A percentile compares a stretch with the other conserved stretches of the same genome.
phyloP scores from a whole-genome alignment of 805 yeast species.

The Ascoidea asiatica region DNA sequence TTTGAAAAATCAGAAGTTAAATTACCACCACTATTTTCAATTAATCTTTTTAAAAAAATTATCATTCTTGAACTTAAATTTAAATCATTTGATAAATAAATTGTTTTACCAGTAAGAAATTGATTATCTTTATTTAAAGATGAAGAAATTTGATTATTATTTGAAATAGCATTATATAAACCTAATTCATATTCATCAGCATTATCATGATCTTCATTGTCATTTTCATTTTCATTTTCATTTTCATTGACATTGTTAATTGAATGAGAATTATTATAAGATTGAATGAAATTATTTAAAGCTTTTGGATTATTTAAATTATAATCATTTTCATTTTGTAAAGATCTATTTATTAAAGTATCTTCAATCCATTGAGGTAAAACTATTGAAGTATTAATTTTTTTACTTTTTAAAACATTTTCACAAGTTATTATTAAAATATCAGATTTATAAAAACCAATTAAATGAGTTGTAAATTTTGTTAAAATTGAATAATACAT shows the following conservation, averaged over 20 bases:
- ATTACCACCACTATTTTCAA: constrained; percentile 46
- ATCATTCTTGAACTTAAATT: constrained; percentile 30
- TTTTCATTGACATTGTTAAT: not conserved
- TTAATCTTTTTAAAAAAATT: constrained; percentile 26
- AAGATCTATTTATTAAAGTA: constrained; percentile 39
- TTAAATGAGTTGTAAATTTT: constrained; percentile 64
- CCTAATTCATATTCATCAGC: constrained; percentile 8
- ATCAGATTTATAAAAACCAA: constrained; percentile 39
- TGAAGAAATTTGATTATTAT: constrained; percentile 5
- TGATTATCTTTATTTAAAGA: constrained; percentile 1
- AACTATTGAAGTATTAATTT: constrained; percentile 41
- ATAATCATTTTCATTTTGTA: constrained; percentile 41
- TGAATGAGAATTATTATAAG: not conserved
- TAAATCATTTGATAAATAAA: constrained; percentile 44
- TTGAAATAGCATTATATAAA: constrained; percentile 2
- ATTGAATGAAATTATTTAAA: constrained; percentile 4
- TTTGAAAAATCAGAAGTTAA: constrained; percentile 18
- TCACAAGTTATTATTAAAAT: constrained; percentile 47
- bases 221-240: constrained; percentile 6
- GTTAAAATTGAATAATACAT: too few relatives aligned
- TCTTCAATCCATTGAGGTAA: constrained; percentile 72
- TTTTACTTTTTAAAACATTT: constrained; percentile 31
- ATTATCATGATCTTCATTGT: constrained; percentile 3
- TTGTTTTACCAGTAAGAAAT: constrained; percentile 29
- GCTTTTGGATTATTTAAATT: constrained; percentile 24